Percentiles rank a stretch among this genome's conserved stretches.
Conservation (phyloP, 2,329 filamentous ascomycete genomes). For the Onygenales sp. region DNA sequence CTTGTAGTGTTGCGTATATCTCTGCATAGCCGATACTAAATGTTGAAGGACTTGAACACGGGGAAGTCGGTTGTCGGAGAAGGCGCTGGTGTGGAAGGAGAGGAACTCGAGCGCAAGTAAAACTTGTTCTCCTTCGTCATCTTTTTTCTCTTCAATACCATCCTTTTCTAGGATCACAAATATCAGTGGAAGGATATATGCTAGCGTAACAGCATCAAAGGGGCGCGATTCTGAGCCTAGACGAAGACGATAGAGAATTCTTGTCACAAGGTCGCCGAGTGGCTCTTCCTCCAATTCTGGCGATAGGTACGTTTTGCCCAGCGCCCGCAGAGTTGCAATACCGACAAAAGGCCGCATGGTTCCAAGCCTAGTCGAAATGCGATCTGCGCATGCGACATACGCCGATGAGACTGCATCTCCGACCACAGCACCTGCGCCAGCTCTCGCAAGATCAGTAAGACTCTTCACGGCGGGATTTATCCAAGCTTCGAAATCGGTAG, state of each 20-base stretch:
- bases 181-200: constrained; percentile 76
- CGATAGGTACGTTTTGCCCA: constrained; percentile 63
- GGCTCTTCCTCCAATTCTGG: constrained; percentile 66
- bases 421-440: constrained; percentile 71
- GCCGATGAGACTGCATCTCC: constrained; percentile 69
- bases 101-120: constrained; percentile 82
- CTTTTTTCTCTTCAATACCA: constrained; percentile 54
- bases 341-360: constrained; percentile 73
- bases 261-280: constrained; percentile 72
- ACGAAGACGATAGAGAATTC: constrained; percentile 80
- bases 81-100: constrained; percentile 76
- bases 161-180: constrained; percentile 70
- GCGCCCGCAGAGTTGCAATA: constrained; percentile 71
- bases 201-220: constrained; percentile 78
- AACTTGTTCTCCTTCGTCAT: constrained; percentile 79
- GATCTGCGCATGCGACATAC: constrained; percentile 70
- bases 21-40: constrained; percentile 75
- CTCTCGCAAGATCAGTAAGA: constrained; percentile 60
- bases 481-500: constrained; percentile 83
- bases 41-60: constrained; percentile 62
- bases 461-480: constrained; percentile 70
- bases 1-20: constrained; percentile 88
- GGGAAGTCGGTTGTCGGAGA: constrained; percentile 63
- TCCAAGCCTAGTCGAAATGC: constrained; percentile 65
- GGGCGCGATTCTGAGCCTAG: constrained; percentile 91